These are phyloP conservation scores for Leishmania aethiopica DNA, from an alignment of 208 protist species.

Conservation along the genomic window DNA sequence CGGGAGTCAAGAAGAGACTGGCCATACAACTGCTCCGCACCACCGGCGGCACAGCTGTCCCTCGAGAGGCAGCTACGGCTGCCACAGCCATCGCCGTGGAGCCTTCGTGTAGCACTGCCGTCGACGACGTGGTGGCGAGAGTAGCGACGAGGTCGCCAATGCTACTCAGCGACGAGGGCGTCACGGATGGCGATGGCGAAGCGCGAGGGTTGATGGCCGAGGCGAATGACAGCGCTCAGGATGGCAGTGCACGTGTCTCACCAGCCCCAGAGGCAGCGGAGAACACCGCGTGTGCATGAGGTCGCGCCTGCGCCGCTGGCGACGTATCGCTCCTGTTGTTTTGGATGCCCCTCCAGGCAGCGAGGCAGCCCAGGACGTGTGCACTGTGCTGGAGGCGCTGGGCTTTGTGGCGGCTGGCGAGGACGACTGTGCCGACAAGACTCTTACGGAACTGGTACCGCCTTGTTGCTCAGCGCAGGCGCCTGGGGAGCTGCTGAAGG, in stretches of 20 bases:
- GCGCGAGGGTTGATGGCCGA: not conserved
- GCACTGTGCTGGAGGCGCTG: slow-evolving; percentile 17
- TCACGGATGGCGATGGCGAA: not conserved
- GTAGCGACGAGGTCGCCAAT: not conserved
- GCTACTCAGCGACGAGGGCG: slow-evolving; percentile 6
- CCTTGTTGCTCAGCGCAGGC: not conserved
- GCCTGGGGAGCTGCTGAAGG: not conserved
- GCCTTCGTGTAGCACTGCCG: not conserved
- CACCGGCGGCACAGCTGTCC: not conserved
- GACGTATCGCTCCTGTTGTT: slow-evolving; percentile 12
- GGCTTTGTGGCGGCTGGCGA: not conserved
- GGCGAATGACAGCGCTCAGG: not conserved
- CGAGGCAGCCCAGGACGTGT: slow-evolving; percentile 1
- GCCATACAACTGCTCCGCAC: not conserved
- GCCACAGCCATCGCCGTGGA: not conserved
- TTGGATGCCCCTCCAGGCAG: slow-evolving; percentile 24
- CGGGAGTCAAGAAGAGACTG: not conserved
- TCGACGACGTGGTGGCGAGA: not conserved
- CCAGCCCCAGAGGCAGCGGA: not conserved
- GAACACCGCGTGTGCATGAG: not conserved
- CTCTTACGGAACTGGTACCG: not conserved
- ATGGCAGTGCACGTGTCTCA: not conserved
- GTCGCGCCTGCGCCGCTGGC: slow-evolving; percentile 15
- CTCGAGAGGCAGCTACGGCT: not conserved
- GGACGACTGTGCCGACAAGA: not conserved